Conservation (phyloP, 1,284 basidiomycete genomes). For the Testicularia cyperi region DNA sequence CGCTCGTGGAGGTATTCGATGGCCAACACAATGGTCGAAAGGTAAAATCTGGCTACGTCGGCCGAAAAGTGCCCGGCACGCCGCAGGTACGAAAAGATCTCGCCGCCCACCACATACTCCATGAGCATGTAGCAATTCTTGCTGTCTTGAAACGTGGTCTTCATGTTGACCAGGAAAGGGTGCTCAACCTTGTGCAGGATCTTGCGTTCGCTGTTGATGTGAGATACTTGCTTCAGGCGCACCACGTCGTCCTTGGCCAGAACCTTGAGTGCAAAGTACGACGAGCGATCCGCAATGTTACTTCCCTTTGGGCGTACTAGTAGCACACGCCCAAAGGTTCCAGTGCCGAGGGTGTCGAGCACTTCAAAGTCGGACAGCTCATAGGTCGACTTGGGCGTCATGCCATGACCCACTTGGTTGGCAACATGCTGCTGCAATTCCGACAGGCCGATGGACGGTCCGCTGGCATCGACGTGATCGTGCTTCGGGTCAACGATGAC, state of each 20-base stretch:
- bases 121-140: conserved; percentile 66
- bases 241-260: conserved; percentile 65
- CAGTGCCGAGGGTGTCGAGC: conserved; percentile 45
- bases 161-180: conserved; percentile 55
- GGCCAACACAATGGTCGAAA: conserved; percentile 64
- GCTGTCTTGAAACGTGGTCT: conserved; percentile 60
- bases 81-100: conserved; percentile 64
- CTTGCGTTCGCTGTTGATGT: conserved; percentile 65
- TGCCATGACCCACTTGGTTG: too few species aligned
- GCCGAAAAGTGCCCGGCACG: conserved; percentile 62
- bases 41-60: conserved; percentile 65
- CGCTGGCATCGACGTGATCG: too few species aligned
- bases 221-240: conserved; percentile 65
- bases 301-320: conserved; percentile 35
- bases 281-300: conserved; percentile 9
- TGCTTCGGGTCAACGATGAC: too few species aligned
- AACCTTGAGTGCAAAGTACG: conserved; percentile 65
- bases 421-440: too few species aligned
- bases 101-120: conserved; percentile 65
- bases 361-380: conserved; percentile 40
- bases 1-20: conserved; percentile 53
- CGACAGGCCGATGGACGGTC: too few species aligned
- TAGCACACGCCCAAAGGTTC: conserved; percentile 53
- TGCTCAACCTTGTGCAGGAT: conserved; percentile 60
- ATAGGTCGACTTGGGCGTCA: conserved; percentile 1